Percentiles rank a stretch among this genome's conserved stretches.
Evolutionary conservation across 2,329 filamentous ascomycete species (phyloP).

Genomic region (Whalleya microplaca): DNA sequence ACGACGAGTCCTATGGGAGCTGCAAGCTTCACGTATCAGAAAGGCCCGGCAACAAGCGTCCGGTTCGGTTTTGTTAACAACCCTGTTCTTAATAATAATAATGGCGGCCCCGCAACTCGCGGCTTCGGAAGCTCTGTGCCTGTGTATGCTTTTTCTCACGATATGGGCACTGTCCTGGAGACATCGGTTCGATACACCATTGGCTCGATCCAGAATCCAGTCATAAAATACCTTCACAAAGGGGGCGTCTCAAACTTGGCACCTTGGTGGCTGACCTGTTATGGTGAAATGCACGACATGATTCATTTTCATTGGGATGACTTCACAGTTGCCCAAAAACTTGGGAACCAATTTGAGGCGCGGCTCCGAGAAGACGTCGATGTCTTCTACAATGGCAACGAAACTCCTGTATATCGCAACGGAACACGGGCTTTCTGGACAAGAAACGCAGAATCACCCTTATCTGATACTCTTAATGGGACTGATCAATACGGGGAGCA

Average conservation of each 20-base stretch:
- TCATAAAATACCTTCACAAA: slow-evolving; percentile 70
- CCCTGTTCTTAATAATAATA: slow-evolving; percentile 61
- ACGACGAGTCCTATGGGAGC: slow-evolving; percentile 50
- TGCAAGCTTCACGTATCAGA: slow-evolving; percentile 27
- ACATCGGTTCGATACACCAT: slow-evolving; percentile 67
- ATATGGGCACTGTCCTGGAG: slow-evolving; percentile 40
- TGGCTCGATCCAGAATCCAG: slow-evolving; percentile 69
- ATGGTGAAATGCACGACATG: slow-evolving; percentile 58
- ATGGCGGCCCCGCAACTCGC: slow-evolving; percentile 60
- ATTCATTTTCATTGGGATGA: slow-evolving; percentile 72
- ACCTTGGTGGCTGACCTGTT: slow-evolving; percentile 73
- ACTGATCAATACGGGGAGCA: slow-evolving; percentile 31
- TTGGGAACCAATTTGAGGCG: slow-evolving; percentile 67
- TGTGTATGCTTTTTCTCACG: slow-evolving; percentile 70
- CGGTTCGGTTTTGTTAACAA: slow-evolving; percentile 65
- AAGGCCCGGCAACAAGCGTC: slow-evolving; percentile 40
- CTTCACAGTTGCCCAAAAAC: slow-evolving; percentile 58
- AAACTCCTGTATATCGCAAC: slow-evolving; percentile 55
- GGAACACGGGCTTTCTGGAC: slow-evolving; percentile 48
- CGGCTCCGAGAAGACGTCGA: slow-evolving; percentile 69
- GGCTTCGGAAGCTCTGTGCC: slow-evolving; percentile 70
- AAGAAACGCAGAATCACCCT: slow-evolving; percentile 32
- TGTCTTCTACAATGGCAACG: slow-evolving; percentile 55
- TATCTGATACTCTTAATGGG: slow-evolving; percentile 25
- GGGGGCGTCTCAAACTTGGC: slow-evolving; percentile 70